phyloP scores from a whole-genome alignment of 345 rosid species.

The Barbarea vulgaris region DNA sequence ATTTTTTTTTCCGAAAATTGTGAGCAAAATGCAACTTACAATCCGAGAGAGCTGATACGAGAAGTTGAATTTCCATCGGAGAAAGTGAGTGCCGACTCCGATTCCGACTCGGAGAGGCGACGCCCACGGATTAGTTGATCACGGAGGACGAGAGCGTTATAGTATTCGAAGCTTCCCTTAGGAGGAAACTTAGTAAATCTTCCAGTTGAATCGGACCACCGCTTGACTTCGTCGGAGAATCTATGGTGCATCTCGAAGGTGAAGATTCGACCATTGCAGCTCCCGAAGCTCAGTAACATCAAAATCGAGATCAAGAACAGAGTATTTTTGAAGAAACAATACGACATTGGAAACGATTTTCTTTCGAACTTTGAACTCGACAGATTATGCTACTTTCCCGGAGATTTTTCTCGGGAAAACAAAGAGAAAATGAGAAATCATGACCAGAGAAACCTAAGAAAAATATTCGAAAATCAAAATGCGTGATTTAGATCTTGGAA shows the following conservation, averaged over 20 bases:
- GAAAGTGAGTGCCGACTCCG: conserved; percentile 56
- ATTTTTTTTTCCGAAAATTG: not conserved
- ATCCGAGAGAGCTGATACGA: conserved; percentile 78
- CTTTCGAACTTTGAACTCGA: not conserved
- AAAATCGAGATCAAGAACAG: conserved; percentile 44
- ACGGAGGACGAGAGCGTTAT: conserved; percentile 60
- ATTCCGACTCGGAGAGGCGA: conserved; percentile 44
- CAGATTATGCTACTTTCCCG: conserved; percentile 34
- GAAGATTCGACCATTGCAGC: conserved; percentile 62
- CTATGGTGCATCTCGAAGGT: conserved; percentile 84
- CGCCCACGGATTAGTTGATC: conserved; percentile 65
- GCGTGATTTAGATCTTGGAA: conserved; percentile 22
- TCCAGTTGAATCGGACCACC: conserved; percentile 51
- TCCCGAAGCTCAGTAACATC: conserved; percentile 35
- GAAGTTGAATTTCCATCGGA: conserved; percentile 74
- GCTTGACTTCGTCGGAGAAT: conserved; percentile 64
- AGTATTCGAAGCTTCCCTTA: conserved; percentile 73
- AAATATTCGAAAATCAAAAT: not conserved
- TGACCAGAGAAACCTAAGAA: not conserved
- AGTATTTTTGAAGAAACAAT: conserved; percentile 36
- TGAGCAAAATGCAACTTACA: conserved; percentile 49
- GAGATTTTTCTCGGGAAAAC: conserved; percentile 33
- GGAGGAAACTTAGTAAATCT: conserved; percentile 55
- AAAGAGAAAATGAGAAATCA: conserved; percentile 23
- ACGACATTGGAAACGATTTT: conserved; percentile 37